Evolutionary conservation across 352 stramenopile genomes (phyloP).

Genomic region (Globisporangium polare): DNA sequence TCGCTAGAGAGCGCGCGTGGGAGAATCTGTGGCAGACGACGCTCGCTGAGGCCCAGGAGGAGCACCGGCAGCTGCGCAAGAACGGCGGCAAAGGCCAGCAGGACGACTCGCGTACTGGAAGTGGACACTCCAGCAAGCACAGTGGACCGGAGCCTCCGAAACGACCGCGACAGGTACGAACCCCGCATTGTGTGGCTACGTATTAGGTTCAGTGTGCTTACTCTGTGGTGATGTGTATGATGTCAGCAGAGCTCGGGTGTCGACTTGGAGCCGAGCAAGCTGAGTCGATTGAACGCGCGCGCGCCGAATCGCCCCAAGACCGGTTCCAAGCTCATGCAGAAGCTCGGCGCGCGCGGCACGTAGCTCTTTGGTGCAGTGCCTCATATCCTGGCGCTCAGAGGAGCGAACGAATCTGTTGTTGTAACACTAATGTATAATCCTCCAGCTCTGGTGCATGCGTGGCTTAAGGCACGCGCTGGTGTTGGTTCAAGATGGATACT

Average conservation of each 20-base stretch:
- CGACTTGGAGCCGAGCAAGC: slow-evolving; percentile 59
- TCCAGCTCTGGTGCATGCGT: neutral
- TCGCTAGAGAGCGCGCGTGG: slow-evolving; percentile 27
- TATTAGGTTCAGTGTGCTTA: neutral
- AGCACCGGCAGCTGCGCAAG: slow-evolving; percentile 41
- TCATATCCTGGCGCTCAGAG: neutral
- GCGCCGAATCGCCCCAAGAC: slow-evolving; percentile 34
- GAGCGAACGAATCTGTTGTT: neutral
- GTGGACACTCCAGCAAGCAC: slow-evolving; percentile 2
- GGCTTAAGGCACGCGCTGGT: neutral
- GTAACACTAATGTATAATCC: neutral
- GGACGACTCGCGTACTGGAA: slow-evolving; percentile 16
- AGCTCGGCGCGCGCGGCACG: slow-evolving; percentile 36
- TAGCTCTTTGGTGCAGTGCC: neutral
- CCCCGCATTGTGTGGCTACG: too few relatives aligned
- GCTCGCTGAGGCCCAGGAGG: slow-evolving; percentile 56
- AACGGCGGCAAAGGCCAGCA: slow-evolving; percentile 17
- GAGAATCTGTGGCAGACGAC: slow-evolving; percentile 41
- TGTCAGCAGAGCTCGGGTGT: slow-evolving; percentile 24
- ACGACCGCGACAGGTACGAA: slow-evolving; percentile 45
- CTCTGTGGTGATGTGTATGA: neutral
- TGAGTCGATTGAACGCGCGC: slow-evolving; percentile 32
- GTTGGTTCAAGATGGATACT: neutral
- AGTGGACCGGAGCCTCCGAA: slow-evolving; percentile 38
- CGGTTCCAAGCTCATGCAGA: slow-evolving; percentile 70